phyloP scores from a whole-genome alignment of 1,284 basidiomycete species.

The Pseudozyma flocculosa region DNA sequence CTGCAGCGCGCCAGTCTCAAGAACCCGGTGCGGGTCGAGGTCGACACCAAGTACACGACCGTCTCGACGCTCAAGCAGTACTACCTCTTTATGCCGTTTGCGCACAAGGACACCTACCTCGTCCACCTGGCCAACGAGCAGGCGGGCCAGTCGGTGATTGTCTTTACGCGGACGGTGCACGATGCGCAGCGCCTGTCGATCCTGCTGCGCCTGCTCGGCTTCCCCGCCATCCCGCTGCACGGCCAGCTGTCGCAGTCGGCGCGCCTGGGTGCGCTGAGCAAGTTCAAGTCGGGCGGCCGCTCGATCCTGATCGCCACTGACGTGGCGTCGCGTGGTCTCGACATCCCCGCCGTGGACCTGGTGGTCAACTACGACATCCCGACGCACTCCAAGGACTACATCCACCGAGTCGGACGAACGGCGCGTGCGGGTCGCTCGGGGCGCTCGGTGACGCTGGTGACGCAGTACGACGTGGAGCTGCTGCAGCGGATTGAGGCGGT shows the following conservation, averaged over 20 bases:
- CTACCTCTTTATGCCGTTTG: constrained; percentile 89
- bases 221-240: constrained; percentile 92
- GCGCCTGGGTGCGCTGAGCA: constrained; percentile 87
- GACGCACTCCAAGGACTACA: constrained; percentile 98
- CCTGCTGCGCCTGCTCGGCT: constrained; percentile 84
- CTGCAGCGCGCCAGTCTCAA: constrained; percentile 91
- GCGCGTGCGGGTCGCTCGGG: constrained; percentile 93
- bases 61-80: constrained; percentile 94
- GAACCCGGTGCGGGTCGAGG: constrained; percentile 93
- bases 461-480: constrained; percentile 97
- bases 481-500: constrained; percentile 81
- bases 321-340: constrained; percentile 87
- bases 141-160: constrained; percentile 88
- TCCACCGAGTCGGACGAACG: constrained; percentile 95
- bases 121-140: constrained; percentile 86
- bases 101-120: constrained; percentile 88
- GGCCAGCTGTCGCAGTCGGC: constrained; percentile 93
- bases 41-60: constrained; percentile 91
- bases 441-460: constrained; percentile 92
- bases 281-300: constrained; percentile 93
- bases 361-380: constrained; percentile 99
- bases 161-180: constrained; percentile 93
- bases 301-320: constrained; percentile 93
- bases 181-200: constrained; percentile 89
- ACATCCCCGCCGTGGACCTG: constrained; percentile 92